phyloP scores from a whole-genome alignment of 2,329 filamentous ascomycete genomes.

The Alternaria metachromatica region DNA sequence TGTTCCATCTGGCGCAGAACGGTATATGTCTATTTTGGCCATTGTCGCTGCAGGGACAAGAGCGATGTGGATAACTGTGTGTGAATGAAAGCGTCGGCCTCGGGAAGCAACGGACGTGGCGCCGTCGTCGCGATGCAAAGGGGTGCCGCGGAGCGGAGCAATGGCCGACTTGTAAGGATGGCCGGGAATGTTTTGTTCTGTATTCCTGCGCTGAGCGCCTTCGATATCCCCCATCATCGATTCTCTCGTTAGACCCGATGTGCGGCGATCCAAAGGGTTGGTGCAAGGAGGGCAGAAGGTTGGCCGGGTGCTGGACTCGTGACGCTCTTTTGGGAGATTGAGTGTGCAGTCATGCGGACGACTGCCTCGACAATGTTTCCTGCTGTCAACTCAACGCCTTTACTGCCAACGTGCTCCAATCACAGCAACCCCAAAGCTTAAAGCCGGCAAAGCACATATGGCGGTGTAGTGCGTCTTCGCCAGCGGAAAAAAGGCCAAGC shows the following conservation, averaged over 20 bases:
- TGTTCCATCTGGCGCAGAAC: not conserved
- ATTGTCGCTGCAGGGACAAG: slow-evolving; percentile 4
- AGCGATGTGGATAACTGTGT: slow-evolving; percentile 5
- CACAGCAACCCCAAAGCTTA: slow-evolving; percentile 3
- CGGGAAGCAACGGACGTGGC: slow-evolving; percentile 1
- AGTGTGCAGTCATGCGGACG: slow-evolving; percentile 4
- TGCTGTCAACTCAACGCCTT: slow-evolving; percentile 1
- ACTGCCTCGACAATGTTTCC: slow-evolving; percentile 10
- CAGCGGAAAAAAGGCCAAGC: not conserved
- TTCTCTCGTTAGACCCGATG: not conserved
- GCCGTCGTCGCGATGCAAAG: slow-evolving; percentile 1
- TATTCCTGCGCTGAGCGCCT: not conserved
- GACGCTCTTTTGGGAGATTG: not conserved
- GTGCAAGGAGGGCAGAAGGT: not conserved
- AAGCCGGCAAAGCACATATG: slow-evolving; percentile 11
- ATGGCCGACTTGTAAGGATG: slow-evolving; percentile 2
- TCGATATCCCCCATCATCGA: not conserved
- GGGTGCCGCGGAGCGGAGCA: slow-evolving; percentile 1
- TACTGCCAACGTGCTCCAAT: not conserved
- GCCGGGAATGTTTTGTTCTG: not conserved
- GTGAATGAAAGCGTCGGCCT: not conserved
- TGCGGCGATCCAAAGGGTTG: not conserved
- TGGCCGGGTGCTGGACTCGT: slow-evolving; percentile 4
- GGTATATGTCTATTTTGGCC: slow-evolving; percentile 7
- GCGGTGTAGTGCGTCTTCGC: slow-evolving; percentile 9